Evolutionary conservation across 371 early-diverging fungal species (phyloP).

Genomic region (Basidiobolus meristosporus): DNA sequence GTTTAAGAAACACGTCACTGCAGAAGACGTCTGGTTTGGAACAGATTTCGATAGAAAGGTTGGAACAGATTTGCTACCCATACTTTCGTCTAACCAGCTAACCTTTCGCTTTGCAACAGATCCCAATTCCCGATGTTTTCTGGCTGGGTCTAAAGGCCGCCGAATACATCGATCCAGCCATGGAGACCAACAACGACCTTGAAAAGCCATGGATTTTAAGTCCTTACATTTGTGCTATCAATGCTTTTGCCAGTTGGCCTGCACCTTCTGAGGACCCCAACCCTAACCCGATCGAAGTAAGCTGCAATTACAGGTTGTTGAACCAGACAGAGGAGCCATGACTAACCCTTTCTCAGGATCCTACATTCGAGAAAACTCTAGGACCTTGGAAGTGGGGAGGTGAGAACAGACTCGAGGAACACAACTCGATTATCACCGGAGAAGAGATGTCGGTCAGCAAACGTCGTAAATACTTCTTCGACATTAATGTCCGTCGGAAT

Average conservation of each 20-base stretch:
- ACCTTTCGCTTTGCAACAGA: too few relatives aligned
- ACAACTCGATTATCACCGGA: conserved; percentile 3
- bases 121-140: not conserved
- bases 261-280: conserved; percentile 9
- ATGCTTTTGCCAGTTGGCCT: conserved; percentile 16
- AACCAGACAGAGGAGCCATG: too few relatives aligned
- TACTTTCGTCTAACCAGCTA: too few relatives aligned
- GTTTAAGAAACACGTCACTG: conserved; percentile 31
- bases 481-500: conserved; percentile 19
- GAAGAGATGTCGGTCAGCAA: conserved; percentile 5
- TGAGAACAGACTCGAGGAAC: conserved; percentile 7
- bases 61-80: too few relatives aligned
- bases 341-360: not conserved
- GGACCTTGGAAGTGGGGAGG: conserved; percentile 5
- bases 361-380: not conserved
- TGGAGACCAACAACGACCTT: conserved; percentile 21
- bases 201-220: conserved; percentile 28
- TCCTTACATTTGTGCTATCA: conserved; percentile 34
- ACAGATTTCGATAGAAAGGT: conserved; percentile 20
- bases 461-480: conserved; percentile 38
- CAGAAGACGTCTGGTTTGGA: conserved; percentile 34
- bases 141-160: conserved; percentile 7
- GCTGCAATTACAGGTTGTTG: not conserved
- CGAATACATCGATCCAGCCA: conserved; percentile 30
- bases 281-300: conserved; percentile 4